Conservation (phyloP, 148 eudicot species). For the Selenicereus undatus region DNA sequence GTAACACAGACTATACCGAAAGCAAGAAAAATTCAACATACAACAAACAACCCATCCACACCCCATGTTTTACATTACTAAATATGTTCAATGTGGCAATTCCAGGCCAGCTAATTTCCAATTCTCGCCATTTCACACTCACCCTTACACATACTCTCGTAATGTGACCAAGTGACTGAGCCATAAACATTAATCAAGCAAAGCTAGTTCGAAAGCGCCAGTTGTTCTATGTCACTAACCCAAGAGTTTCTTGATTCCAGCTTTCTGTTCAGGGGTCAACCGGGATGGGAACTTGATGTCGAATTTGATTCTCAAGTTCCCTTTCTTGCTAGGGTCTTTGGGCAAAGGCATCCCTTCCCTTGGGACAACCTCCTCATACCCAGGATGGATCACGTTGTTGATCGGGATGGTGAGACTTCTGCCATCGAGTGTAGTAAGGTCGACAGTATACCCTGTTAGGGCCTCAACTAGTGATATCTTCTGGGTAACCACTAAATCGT, state of each 20-base stretch:
- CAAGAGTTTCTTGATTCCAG: constrained; percentile 53
- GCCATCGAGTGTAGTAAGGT: constrained; percentile 56
- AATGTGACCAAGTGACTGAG: background rate
- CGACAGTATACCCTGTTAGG: constrained; percentile 52
- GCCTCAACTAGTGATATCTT: constrained; percentile 58
- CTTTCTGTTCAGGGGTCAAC: constrained; percentile 49
- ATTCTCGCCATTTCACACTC: background rate
- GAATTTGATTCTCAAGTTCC: constrained; percentile 63
- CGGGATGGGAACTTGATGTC: constrained; percentile 57
- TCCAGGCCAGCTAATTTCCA: background rate
- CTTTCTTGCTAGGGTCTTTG: constrained; percentile 58
- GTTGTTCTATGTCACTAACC: constrained; percentile 10
- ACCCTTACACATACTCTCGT: background rate
- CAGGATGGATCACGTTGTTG: constrained; percentile 47
- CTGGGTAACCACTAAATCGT: constrained; percentile 46
- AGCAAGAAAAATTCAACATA: background rate
- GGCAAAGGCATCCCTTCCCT: constrained; percentile 74
- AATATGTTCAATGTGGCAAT: background rate
- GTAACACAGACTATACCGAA: background rate
- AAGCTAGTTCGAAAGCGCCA: background rate
- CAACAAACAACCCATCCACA: background rate
- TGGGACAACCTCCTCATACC: constrained; percentile 56
- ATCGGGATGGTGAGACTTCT: constrained; percentile 47
- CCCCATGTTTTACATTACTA: background rate
- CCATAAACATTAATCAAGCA: background rate